Evolutionary conservation across 768 basidiomycete species (phyloP), one percentile per base, ranked within the genome.

Genomic region (Naganishia onofrii): DNA sequence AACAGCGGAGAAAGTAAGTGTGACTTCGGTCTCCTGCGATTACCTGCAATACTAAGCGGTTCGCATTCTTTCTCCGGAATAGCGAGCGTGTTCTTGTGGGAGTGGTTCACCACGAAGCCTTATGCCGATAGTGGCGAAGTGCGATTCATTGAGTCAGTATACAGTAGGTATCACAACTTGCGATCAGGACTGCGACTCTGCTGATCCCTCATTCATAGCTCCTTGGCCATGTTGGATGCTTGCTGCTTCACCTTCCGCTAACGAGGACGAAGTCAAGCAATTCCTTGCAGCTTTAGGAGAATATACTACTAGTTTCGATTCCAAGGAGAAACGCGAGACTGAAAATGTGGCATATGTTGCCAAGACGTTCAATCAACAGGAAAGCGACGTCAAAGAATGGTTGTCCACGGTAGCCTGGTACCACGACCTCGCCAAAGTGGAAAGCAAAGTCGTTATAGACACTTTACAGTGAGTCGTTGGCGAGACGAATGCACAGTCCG

Each of bases 141-240:
- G 64, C 87, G 90, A 15, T 93, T 93, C 81, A 93, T 94, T 79
- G 79, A 91, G 84, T 80, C 79, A 0, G 78, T 80, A 6, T 77
- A 78, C 65, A 80, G 79, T 78, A 66, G 67, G 66, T 69, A 48
- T 31, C 38, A 3, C 26, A 4, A 17, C 31, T 36, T 64, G 31
- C 8, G 7, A 8, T 17, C 15, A 15, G 10, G n/a, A 26, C 23
- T 63, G 42, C 31, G 10, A 21, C n/a, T 36, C 38, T 51, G 56
- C 56, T 31, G n/a, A 57, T 21, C 29, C 3, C 2, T 15, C 17
- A 29, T 60, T 52, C 46, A 88, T 88, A 44, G 97, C 94, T 0
- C 95, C 95, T 0, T 99, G 95, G 95, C 91, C 93, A 17, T 94
- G 92, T 0, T 99, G 95, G 95, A 82, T 91, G 69, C 91, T 98